phyloP scores from a whole-genome alignment of 2,329 filamentous ascomycete species.

The Chrysoporthe cubensis region DNA sequence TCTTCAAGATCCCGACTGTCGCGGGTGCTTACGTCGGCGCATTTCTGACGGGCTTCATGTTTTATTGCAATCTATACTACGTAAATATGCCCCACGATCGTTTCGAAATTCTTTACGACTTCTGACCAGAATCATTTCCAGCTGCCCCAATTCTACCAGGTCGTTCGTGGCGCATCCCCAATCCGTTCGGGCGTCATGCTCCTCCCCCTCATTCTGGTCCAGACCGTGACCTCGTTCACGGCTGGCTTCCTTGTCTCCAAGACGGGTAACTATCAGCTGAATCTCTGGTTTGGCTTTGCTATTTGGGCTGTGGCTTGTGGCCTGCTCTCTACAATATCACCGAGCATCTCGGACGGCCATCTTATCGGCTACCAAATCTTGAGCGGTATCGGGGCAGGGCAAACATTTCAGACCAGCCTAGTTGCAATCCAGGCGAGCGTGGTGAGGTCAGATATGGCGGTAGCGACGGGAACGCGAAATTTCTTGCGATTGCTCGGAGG shows the following conservation, averaged over 20 bases:
- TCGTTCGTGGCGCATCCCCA: conserved; percentile 28
- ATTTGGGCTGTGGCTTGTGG: conserved; percentile 27
- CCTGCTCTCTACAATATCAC: conserved; percentile 22
- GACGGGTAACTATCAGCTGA: conserved; percentile 25
- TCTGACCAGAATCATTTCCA: conserved; percentile 1
- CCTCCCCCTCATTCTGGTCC: conserved; percentile 26
- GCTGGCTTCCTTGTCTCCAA: conserved; percentile 24
- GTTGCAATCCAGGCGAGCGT: conserved; percentile 27
- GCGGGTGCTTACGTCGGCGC: conserved; percentile 17
- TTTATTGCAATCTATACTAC: conserved; percentile 29
- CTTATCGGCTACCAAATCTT: conserved; percentile 28
- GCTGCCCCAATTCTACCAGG: conserved; percentile 30
- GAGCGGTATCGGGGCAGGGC: conserved; percentile 22
- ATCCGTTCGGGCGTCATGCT: conserved; percentile 27
- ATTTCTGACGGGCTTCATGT: conserved; percentile 30
- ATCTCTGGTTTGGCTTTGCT: conserved; percentile 21
- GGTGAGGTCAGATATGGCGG: conserved; percentile 25
- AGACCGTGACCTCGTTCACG: conserved; percentile 27
- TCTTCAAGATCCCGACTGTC: conserved; percentile 26
- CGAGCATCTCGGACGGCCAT: conserved; percentile 7
- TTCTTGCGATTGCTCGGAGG: conserved; percentile 26
- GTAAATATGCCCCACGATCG: background rate
- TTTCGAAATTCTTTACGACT: background rate
- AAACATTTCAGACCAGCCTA: conserved; percentile 28
- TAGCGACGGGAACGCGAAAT: conserved; percentile 29